Conservation (phyloP, 192 early-diverging fungal species). For the Spizellomyces punctatus region DNA sequence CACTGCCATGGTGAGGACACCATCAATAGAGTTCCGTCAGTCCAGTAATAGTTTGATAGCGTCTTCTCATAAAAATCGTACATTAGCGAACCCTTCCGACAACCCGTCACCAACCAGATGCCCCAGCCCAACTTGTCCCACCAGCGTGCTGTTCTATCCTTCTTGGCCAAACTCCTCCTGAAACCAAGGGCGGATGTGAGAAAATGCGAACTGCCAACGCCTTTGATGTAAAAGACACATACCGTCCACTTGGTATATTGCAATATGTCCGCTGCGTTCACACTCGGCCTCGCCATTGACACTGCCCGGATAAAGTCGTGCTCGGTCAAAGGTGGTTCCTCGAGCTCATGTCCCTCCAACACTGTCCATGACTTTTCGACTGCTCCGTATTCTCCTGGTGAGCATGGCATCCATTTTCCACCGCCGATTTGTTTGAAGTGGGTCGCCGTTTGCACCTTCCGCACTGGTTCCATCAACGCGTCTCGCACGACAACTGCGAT, state of each 20-base stretch:
- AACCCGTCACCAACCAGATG: no score
- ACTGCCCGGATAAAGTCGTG: slow-evolving; percentile 86
- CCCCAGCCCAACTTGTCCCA: no score
- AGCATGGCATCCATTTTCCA: slow-evolving; percentile 89
- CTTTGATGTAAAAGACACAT: background rate
- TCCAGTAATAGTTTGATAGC: no score
- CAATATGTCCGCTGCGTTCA: slow-evolving; percentile 79
- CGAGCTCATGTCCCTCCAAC: slow-evolving; percentile 78
- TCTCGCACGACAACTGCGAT: slow-evolving; percentile 92
- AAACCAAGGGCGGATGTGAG: slow-evolving; percentile 2
- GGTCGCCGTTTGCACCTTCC: slow-evolving; percentile 92
- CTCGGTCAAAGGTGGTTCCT: slow-evolving; percentile 88
- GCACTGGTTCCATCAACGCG: slow-evolving; percentile 95
- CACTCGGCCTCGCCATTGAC: slow-evolving; percentile 75
- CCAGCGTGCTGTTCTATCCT: slow-evolving; percentile 27
- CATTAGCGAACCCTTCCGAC: no score
- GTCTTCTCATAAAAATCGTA: no score
- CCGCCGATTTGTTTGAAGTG: slow-evolving; percentile 79
- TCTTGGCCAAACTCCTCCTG: slow-evolving; percentile 49
- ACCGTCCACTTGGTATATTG: slow-evolving; percentile 90
- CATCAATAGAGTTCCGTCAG: no score
- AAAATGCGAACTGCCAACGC: background rate
- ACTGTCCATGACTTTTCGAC: slow-evolving; percentile 89
- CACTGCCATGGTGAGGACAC: no score
- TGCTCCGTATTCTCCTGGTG: slow-evolving; percentile 86